Evolutionary conservation across 306 rosid genomes (phyloP).

Genomic region (Sechiopsis laciniata): DNA sequence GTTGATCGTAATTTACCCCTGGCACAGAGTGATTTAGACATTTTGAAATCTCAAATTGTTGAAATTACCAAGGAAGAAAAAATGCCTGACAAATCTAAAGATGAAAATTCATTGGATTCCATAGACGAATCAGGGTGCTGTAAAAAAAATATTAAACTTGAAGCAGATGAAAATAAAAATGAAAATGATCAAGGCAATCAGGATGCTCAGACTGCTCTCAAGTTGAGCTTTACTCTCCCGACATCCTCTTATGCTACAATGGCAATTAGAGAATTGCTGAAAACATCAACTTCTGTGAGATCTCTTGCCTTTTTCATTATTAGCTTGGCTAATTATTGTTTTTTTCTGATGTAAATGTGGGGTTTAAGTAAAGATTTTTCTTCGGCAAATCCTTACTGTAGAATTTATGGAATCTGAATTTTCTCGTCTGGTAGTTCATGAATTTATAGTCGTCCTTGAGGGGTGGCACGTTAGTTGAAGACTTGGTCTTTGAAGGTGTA

Average conservation of each 20-base stretch:
- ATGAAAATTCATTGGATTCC: conserved; percentile 25
- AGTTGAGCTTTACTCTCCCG: conserved; percentile 80
- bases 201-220: conserved; percentile 66
- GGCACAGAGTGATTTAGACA: conserved; percentile 78
- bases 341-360: not conserved
- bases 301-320: conserved; percentile 11
- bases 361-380: not conserved
- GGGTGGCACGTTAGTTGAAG: too few relatives aligned
- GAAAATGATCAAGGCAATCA: conserved; percentile 30
- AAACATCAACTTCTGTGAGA: conserved; percentile 92
- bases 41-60: conserved; percentile 38
- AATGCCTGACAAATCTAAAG: conserved; percentile 32
- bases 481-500: too few relatives aligned
- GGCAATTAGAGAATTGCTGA: conserved; percentile 95
- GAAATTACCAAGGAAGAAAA: conserved; percentile 28
- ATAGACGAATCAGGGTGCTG: conserved; percentile 31
- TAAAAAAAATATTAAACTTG: conserved; percentile 31
- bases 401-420: conserved; percentile 5
- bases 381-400: not conserved
- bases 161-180: conserved; percentile 24
- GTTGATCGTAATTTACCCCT: conserved; percentile 52
- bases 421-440: not conserved
- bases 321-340: not conserved
- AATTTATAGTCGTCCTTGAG: not conserved
- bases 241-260: conserved; percentile 91